Evolutionary conservation across 129 eudicot species (phyloP), one percentile per base, ranked within the genome.

Genomic region (Smallanthus sonchifolius): DNA sequence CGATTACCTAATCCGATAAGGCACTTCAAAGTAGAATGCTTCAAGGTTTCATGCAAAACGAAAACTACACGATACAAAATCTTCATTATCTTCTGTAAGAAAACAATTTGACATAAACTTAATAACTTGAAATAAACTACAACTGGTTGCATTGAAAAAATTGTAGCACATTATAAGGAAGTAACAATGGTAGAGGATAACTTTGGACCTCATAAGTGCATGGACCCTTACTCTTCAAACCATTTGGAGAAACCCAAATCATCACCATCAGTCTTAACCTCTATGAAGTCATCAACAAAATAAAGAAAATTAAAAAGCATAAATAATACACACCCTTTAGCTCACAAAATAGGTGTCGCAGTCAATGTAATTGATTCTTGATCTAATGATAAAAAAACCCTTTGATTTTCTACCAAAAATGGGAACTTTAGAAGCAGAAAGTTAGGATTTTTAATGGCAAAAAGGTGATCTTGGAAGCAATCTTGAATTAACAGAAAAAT

Each of bases 191-290:
- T n/a, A n/a, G n/a, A n/a, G n/a, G n/a, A n/a, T n/a, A n/a, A n/a
- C n/a, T n/a, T n/a, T n/a, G n/a, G n/a, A n/a, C n/a, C n/a, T n/a
- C n/a, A n/a, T n/a, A n/a, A n/a, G n/a, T n/a, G n/a, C n/a, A n/a
- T n/a, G n/a, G n/a, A n/a, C n/a, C n/a, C n/a, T n/a, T n/a, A 85
- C 76, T 79, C 82, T 24, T 86, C 87, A 76, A 95, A 76, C 97
- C 99, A 95, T 83, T 91, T 87, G 5, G 94, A 72, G 68, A 94
- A 94, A 9, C 98, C 97, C 89, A 95, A 87, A 84, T 91, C 97
- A 70, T 42, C 89, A 75, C 72, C 88, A 43, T 81, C 89, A 82
- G 49, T 77, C 43, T 80, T 85, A 77, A 84, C 49, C 73, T 84
- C 91, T 89, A 73, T 70, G 77, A 69, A 78, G 36, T 37, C 17